Evolutionary conservation across 345 rosid genomes (phyloP).

Genomic region (Gynandropsis gynandra): DNA sequence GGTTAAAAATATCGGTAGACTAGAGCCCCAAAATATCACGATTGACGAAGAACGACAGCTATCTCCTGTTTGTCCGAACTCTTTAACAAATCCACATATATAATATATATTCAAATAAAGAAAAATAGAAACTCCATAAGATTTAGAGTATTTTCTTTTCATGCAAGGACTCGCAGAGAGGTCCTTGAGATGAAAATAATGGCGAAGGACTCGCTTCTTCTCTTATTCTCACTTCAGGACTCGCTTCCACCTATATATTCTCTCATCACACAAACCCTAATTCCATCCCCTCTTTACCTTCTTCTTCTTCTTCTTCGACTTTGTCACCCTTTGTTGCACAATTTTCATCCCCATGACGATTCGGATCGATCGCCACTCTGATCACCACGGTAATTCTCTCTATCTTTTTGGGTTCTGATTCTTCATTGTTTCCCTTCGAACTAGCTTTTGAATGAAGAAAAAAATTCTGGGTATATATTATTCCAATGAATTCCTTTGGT

Average conservation of each 20-base stretch:
- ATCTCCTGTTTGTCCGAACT: too few relatives aligned
- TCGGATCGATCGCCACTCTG: conserved; percentile 12
- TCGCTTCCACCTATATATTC: conserved; percentile 10
- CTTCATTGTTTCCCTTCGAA: not conserved
- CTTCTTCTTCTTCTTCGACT: too few relatives aligned
- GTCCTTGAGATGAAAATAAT: conserved; percentile 25
- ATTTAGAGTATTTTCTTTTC: conserved; percentile 15
- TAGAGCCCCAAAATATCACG: too few relatives aligned
- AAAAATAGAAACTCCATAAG: conserved; percentile 2
- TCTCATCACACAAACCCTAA: conserved; percentile 20
- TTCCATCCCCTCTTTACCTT: not conserved
- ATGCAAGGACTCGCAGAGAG: conserved; percentile 16
- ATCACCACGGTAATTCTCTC: conserved; percentile 16
- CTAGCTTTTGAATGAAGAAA: not conserved
- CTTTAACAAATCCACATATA: not conserved
- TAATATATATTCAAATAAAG: conserved; percentile 13
- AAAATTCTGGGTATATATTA: not conserved
- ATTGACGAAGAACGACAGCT: too few relatives aligned
- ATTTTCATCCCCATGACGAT: conserved; percentile 22
- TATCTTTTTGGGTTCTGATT: not conserved
- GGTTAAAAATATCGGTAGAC: too few relatives aligned
- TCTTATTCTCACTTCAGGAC: conserved; percentile 28
- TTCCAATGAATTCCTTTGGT: too few relatives aligned
- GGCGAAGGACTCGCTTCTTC: conserved; percentile 25
- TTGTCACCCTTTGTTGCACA: not conserved